Evolutionary conservation across 345 rosid genomes (phyloP), one percentile per base, ranked within the genome.

Genomic region (Cardamine resedifolia): DNA sequence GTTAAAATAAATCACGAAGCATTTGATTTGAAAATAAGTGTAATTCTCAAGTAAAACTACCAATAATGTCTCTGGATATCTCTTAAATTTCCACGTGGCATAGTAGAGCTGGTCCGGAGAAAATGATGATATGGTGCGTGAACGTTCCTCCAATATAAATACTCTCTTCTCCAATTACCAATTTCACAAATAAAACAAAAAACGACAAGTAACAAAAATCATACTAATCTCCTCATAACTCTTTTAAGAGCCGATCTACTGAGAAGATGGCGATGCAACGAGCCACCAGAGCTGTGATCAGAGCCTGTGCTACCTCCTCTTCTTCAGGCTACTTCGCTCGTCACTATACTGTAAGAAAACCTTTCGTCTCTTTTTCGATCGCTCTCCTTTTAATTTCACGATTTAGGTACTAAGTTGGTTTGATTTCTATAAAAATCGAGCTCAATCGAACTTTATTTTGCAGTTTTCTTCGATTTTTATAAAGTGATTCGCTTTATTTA

Each of bases 291-390:
- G 78, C 91, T 31, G 90, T 86, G 52, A 71, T 83, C 68, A 81
- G 80, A 52, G 87, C 90, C 52, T 55, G 79, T 27, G 44, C 75
- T 76, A 57, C 79, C 9, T 81, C 88, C 11, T 53, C 65, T 19
- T 71, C 85, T 10, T 58, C 92, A 0, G 53, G 86, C 0, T 38
- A 47, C 60, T 59, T 82, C 60, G 49, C 82, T 2, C 81, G 93
- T 38, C 81, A 78, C n/a, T 81, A 85, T 71, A 86, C 83, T 60
- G 98, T 93, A 84, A 87, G 87, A 72, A 7, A 27, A 10, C 30
- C 47, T 44, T 16, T 43, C 30, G 11, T 50, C 5, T 10, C 73
- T 23, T n/a, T n/a, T n/a, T n/a, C n/a, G n/a, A n/a, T n/a, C n/a
- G n/a, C n/a, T n/a, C n/a, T n/a, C 12, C 3, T 8, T 6, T 19